Base-by-base conservation (phyloP, 306 rosid genomes). In the Quercus ilex region DNA sequence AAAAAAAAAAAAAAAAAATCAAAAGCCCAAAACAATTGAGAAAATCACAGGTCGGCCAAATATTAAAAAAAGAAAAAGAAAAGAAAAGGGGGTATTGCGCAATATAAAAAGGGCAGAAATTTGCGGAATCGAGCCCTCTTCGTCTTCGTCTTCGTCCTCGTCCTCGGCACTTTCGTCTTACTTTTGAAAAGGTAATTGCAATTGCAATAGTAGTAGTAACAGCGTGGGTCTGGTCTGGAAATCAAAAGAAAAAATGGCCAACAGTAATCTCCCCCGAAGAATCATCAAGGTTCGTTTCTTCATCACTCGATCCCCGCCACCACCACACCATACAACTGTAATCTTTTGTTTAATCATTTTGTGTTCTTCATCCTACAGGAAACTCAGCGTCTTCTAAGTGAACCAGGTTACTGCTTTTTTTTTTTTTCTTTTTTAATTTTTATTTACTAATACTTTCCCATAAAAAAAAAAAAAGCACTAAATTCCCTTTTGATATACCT, bases 361-460 rank as follows among this genome's bases (percentile, higher is more conserved):
- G 3, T 71, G 74, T 73, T 46, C 64, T 30, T 85, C 81, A 85
- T 86, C 85, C 18, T 1, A 79, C 90, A 92, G 99, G 99, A 94
- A 87, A 94, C 99, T 71, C 99, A 94, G 88, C 97, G 97, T 78
- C 93, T 94, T 73, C 93, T 94, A 65, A 94, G 99, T 90, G 99
- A 94, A 86, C 99, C 99, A 38, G 99, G 99, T 92, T 55, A 68
- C 75, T 67, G 68, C 8, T 71, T 76, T 23, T 57, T 30, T 25
- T 69, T 10, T 21, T 35, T 6, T 38, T 38, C 0, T 38, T 3
- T 38, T 38, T 38, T 8, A 1, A 8, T 41, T 41, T 41, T 41
- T 41, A 41, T 41, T 41, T 41, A 8, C 46, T 41, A 8, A 41
- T 8, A 7, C 46, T 11, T 41, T 8, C 8, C 46, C 46, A 8